phyloP scores from a whole-genome alignment of 306 rosid genomes.

The Senna siamea region DNA sequence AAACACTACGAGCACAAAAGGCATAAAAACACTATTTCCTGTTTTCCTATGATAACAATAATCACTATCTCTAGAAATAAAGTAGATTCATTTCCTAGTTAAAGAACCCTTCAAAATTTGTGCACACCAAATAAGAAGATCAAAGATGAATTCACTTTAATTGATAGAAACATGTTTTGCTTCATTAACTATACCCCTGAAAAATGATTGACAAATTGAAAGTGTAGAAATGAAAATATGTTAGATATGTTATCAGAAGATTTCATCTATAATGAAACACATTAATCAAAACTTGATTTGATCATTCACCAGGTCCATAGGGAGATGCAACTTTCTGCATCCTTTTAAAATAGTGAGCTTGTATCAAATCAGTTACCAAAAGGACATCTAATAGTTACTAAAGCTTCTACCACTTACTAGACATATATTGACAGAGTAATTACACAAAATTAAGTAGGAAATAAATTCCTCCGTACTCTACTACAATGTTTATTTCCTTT shows the following conservation, averaged over 20 bases:
- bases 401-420: conserved; percentile 6
- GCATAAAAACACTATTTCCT: not conserved
- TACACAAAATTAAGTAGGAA: not conserved
- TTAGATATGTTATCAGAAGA: conserved; percentile 24
- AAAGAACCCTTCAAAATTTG: too few species aligned
- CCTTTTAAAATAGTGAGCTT: not conserved
- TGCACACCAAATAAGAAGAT: conserved; percentile 19
- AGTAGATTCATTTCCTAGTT: conserved; percentile 7
- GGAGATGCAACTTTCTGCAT: not conserved
- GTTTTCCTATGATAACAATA: not conserved
- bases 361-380: conserved; percentile 11
- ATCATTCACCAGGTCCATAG: conserved; percentile 1
- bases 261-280: not conserved
- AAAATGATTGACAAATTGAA: conserved; percentile 4
- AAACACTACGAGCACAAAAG: conserved; percentile 24
- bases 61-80: conserved; percentile 24
- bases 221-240: not conserved
- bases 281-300: conserved; percentile 1
- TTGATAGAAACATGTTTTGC: conserved; percentile 22
- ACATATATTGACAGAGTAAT: not conserved
- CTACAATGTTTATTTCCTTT: not conserved
- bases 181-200: conserved; percentile 20
- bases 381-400: not conserved
- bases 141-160: not conserved
- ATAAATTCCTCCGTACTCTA: not conserved